Conservation (phyloP, 2,329 filamentous ascomycete species). For the Didymella sp. region DNA sequence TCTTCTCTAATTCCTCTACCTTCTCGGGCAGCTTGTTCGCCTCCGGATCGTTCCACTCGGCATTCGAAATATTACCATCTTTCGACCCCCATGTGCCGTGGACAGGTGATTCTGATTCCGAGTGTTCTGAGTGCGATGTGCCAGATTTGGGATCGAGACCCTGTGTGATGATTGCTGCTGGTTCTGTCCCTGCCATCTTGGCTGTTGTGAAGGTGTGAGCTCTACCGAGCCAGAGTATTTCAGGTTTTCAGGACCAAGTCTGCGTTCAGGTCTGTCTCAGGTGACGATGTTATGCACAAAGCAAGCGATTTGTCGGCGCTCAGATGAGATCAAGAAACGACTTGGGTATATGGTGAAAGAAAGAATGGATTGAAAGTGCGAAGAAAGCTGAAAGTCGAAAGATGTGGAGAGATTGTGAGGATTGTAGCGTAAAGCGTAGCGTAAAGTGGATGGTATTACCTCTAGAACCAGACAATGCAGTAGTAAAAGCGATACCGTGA, state of each 20-base stretch:
- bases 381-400: not conserved
- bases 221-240: conserved; percentile 7
- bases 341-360: not conserved
- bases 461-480: not conserved
- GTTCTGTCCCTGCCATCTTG: conserved; percentile 26
- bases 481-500: conserved; percentile 13
- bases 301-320: not conserved
- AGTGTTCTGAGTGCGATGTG: conserved; percentile 37
- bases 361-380: not conserved
- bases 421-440: not conserved
- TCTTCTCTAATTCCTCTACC: conserved; percentile 42
- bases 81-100: conserved; percentile 38
- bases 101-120: conserved; percentile 27
- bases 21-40: conserved; percentile 55
- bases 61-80: conserved; percentile 51
- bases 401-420: not conserved
- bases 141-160: conserved; percentile 45
- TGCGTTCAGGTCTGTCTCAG: not conserved
- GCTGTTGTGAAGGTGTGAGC: not conserved
- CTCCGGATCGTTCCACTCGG: conserved; percentile 56
- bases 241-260: not conserved
- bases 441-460: not conserved
- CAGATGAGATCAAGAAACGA: not conserved
- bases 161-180: conserved; percentile 39
- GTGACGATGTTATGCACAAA: not conserved